Evolutionary conservation across 2,329 filamentous ascomycete species (phyloP), one percentile per base, ranked within the genome.

Genomic region (Celoporthe dispersa): DNA sequence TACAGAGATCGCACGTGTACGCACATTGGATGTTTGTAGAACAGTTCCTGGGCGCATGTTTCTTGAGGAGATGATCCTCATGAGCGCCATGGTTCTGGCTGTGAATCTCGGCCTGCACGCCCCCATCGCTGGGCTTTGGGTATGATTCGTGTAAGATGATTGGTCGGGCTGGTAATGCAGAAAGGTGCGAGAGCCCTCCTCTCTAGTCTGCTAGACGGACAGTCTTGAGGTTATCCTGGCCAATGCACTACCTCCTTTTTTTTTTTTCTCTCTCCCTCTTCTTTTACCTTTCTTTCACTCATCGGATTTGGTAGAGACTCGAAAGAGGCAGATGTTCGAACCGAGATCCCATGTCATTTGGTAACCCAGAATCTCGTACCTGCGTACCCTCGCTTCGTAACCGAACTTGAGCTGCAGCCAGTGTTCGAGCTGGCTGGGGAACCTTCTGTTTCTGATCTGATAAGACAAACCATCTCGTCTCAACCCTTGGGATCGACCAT

Each of bases 131-230:
- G 16, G 16, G 60, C n/a, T 25, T 14, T 33, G 22, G 28, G 19
- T 53, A 48, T 8, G 39, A 67, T 57, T 39, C 68, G 64, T 71
- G 68, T 71, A 71, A 71, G 70, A 71, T 67, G 64, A 71, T 71
- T 71, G 70, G 70, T 16, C 28, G 33, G 25, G 57, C 39, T 28
- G 6, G n/a, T 12, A 22, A 39, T 4, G 5, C 25, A 12, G 5
- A 33, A 19, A 28, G 53, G 12, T 31, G 22, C 22, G 44, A 48
- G 22, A 48, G 7, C 8, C 22, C 44, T 48, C 44, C 7, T n/a
- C 19, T 48, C 44, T 9, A n/a, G n/a, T 6, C 3, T 2, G 1
- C 44, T 8, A 48, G 41, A 48, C 16, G 19, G 19, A 22, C 19
- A 48, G 6, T 37, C 35, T 7, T 22, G 16, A 22, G 22, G 41